Evolutionary conservation across 2,329 filamentous ascomycete genomes (phyloP).

Genomic region (Chaetomium sp.): DNA sequence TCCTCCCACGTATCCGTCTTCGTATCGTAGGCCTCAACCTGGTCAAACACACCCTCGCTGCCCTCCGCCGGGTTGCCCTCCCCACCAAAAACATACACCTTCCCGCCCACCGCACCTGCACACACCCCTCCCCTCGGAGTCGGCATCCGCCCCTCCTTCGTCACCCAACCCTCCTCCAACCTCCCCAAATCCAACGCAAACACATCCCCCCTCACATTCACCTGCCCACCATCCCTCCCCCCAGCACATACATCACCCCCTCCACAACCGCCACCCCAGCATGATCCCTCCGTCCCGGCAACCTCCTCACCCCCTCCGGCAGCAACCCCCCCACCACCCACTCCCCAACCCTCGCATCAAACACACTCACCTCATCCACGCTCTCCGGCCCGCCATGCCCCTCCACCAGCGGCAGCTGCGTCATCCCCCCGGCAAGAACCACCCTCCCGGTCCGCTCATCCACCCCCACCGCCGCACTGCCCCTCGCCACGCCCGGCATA

Average conservation of each 20-base stretch:
- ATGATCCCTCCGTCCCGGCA: constrained; percentile 7
- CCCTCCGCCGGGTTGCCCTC: constrained; percentile 3
- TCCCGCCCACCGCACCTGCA: background rate
- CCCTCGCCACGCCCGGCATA: background rate
- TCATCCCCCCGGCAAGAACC: background rate
- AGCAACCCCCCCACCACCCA: background rate
- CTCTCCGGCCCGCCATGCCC: constrained; percentile 3
- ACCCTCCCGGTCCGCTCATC: background rate
- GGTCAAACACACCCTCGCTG: constrained; percentile 8
- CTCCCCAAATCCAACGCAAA: constrained; percentile 7
- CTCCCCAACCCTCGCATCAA: background rate
- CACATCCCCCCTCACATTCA: constrained; percentile 4
- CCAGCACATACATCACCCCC: constrained; percentile 4
- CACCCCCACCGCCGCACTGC: constrained; percentile 1
- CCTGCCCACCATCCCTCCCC: background rate
- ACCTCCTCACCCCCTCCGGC: background rate
- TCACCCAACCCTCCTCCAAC: constrained; percentile 8
- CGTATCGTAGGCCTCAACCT: constrained; percentile 5
- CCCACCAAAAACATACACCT: constrained; percentile 3
- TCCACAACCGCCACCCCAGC: background rate
- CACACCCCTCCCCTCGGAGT: constrained; percentile 6
- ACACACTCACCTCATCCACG: constrained; percentile 3
- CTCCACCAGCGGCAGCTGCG: background rate
- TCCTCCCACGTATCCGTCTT: background rate
- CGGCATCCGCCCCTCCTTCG: background rate